phyloP scores from a whole-genome alignment of 192 early-diverging fungal genomes.

The Entomortierella beljakovae region DNA sequence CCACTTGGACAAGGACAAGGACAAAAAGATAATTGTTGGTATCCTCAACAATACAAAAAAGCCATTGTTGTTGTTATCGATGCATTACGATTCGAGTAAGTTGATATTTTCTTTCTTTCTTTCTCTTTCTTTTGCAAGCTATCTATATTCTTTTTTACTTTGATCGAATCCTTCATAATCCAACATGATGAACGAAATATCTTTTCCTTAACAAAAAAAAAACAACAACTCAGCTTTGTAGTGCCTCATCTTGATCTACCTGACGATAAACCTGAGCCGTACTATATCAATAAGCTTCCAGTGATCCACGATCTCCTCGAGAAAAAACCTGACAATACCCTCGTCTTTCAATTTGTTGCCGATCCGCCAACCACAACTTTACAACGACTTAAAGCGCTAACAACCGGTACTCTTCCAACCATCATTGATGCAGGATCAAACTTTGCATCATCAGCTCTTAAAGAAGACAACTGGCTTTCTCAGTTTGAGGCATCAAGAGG shows the following conservation, averaged over 20 bases:
- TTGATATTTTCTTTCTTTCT: background rate
- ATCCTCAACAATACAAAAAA: conserved; percentile 64
- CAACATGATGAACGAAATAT: no score
- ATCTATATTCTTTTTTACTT: background rate
- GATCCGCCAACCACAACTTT: conserved; percentile 88
- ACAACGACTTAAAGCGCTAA: conserved; percentile 84
- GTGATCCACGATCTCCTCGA: conserved; percentile 61
- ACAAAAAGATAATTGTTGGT: conserved; percentile 57
- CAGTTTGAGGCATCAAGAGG: conserved; percentile 40
- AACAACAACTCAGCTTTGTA: conserved; percentile 28
- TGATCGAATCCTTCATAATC: no score
- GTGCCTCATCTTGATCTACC: conserved; percentile 36
- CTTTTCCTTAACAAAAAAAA: no score
- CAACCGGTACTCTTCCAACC: conserved; percentile 85
- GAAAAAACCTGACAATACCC: conserved; percentile 63
- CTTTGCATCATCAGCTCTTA: conserved; percentile 78
- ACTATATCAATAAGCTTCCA: conserved; percentile 65
- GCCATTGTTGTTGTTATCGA: conserved; percentile 78
- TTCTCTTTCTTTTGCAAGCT: background rate
- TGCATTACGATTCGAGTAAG: conserved; percentile 76
- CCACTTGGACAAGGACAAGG: background rate
- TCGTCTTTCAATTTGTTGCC: conserved; percentile 78
- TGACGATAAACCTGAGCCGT: conserved; percentile 8
- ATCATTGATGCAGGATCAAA: conserved; percentile 87
- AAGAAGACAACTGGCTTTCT: conserved; percentile 81